Base-by-base conservation (phyloP, 768 basidiomycete genomes). In the Trametes cingulata region DNA sequence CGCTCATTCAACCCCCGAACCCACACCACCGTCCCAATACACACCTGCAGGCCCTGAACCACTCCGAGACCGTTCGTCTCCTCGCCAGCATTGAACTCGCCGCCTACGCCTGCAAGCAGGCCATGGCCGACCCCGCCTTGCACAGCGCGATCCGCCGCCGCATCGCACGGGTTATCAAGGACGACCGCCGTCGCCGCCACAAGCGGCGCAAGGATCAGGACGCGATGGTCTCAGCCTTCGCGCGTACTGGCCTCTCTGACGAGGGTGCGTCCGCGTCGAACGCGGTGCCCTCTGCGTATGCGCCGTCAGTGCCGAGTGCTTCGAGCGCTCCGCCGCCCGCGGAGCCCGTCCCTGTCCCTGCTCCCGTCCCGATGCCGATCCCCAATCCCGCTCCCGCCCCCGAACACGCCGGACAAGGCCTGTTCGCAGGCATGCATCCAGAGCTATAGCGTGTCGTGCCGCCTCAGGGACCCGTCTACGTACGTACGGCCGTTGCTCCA, bases 61-160 rank as follows among this genome's bases (percentile, higher is more conserved):
- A 89, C 67, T 85, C 90, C 8, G 91, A 93, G 69, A 93, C 91
- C 0, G 80, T 93, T 35, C 86, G 89, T 42, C 76, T 93, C 49
- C 79, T 93, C 41, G 90, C 91, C 7, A 89, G 87, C 74, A 90
- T 93, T 62, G 91, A 93, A 68, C 83, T 93, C 36, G 90, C 91
- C 3, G 91, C 89, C 71, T 90, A 91, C 71, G 82, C 82, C 65
- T 90, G 86, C 76, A 88, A 85, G 68, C 80, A 86, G 65, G 83
- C 85, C 3, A 70, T 90, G 15, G 69, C 80, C 49, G 88, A 91
- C 72, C 86, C 90, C n/a, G 80, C 84, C 33, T 71, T 77, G 42
- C 87, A 89, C 66, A 74, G 73, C 67, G 88, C 87, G 67, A 74
- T 79, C 27, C 83, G 90, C 48, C 83, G 88, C 66, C 84, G 85